Evolutionary conservation across 208 protist genomes (phyloP), one percentile per base, ranked within the genome.

Genomic region (Crithidia bombi): DNA sequence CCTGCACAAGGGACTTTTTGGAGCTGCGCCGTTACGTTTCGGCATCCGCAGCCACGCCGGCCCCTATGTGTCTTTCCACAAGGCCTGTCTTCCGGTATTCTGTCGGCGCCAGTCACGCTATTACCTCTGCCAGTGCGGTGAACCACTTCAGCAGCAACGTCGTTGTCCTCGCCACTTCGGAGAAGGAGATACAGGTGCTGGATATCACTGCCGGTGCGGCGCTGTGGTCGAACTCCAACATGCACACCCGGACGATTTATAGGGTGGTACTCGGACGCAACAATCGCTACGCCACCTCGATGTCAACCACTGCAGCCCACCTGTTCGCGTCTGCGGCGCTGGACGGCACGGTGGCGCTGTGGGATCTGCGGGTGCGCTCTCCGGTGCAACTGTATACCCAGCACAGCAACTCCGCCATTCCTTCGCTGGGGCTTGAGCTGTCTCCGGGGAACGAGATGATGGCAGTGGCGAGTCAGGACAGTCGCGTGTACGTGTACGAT

Each of bases 101-200:
- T 15, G 67, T 79, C 10, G 62, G 58, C 7, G 71, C 26, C 1
- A 69, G 82, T 1, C 87, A 96, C 52, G 49, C 50, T 32, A 84
- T 96, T 33, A 81, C 79, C 4, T 69, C 80, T 7, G 74, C 92
- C 33, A 83, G 79, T 25, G 75, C 74, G 23, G 78, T 96, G 17
- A 96, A 96, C 57, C 79, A 92, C 56, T 94, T 96, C 50, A 63
- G 75, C 6, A 93, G 85, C 73, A 80, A 82, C 23, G 26, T 96
- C 14, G 64, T 94, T 12, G 65, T 96, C 12, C 63, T 87, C 44
- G 81, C 85, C 5, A 79, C 81, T 12, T 90, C 91, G 6, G 89
- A 93, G 46, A 96, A 92, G 55, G 67, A 65, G 35, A 30, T 96
- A 19, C 78, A 77, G 28, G 68, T 93, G 12, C 71, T 91, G 17